These are phyloP conservation scores for Fusarium secorum DNA, from an alignment of 2,329 filamentous ascomycete genomes.

Conservation along the genomic window DNA sequence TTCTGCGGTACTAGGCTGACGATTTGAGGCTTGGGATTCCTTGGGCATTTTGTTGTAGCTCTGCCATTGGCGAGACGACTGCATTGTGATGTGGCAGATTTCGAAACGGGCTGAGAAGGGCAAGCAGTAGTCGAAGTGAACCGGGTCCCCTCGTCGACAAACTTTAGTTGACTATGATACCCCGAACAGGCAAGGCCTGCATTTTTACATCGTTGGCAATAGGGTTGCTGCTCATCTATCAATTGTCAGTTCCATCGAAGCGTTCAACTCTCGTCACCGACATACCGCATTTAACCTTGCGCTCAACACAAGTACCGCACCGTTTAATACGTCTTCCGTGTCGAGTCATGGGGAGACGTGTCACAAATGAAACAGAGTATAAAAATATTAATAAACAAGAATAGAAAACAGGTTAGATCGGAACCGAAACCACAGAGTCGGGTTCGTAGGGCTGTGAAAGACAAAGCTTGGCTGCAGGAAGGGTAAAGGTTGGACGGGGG, in stretches of 20 bases:
- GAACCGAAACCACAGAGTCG: neutral
- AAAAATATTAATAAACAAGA: neutral
- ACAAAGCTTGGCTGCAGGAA: neutral
- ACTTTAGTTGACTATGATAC: constrained; percentile 27
- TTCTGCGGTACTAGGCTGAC: neutral
- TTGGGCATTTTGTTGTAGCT: neutral
- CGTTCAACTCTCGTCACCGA: neutral
- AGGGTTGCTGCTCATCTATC: constrained; percentile 21
- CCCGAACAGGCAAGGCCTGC: constrained; percentile 16
- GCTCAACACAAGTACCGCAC: constrained; percentile 28
- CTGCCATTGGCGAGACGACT: neutral
- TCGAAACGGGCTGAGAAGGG: neutral
- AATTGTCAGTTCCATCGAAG: neutral
- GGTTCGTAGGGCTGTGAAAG: constrained; percentile 1
- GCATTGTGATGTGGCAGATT: neutral
- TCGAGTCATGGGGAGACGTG: constrained; percentile 3
- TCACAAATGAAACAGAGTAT: neutral
- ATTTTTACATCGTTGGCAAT: constrained; percentile 21
- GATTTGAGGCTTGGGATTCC: neutral
- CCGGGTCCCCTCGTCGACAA: constrained; percentile 18
- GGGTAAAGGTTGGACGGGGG: constrained; percentile 3
- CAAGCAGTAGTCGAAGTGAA: neutral
- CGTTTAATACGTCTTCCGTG: constrained; percentile 28
- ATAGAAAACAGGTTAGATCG: neutral
- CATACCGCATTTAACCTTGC: constrained; percentile 28